phyloP scores from a whole-genome alignment of 441 rosid genomes.

The Populus hybrid region DNA sequence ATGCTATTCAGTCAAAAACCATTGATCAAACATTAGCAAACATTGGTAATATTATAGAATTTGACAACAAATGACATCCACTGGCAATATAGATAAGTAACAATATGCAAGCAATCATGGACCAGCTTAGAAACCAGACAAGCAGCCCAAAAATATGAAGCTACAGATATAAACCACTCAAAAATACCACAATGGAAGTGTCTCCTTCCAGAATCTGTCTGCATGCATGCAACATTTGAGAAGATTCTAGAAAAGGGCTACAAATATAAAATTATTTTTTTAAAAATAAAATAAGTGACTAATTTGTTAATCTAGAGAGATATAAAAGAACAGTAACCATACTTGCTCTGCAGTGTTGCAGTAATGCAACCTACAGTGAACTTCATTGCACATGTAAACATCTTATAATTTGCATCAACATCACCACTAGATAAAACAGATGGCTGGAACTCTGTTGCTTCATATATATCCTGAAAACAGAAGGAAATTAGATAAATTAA shows the following conservation, averaged over 20 bases:
- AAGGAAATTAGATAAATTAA: background rate
- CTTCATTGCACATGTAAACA: constrained; percentile 54
- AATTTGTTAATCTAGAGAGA: constrained; percentile 5
- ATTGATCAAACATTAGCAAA: background rate
- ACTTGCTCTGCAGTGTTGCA: constrained; percentile 55
- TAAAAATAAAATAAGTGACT: background rate
- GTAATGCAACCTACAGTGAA: constrained; percentile 51
- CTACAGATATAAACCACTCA: background rate
- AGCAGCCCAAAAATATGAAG: background rate
- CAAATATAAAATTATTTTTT: background rate
- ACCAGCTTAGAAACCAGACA: background rate
- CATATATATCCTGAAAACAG: constrained; percentile 78
- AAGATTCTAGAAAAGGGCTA: background rate
- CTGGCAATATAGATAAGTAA: background rate
- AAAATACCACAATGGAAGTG: background rate
- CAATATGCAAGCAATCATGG: background rate
- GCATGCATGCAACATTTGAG: background rate
- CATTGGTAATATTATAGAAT: background rate
- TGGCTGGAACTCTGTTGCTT: constrained; percentile 85
- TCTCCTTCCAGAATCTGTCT: background rate
- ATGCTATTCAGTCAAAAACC: background rate
- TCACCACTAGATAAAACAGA: constrained; percentile 37
- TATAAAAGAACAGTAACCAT: constrained; percentile 25
- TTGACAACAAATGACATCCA: background rate
- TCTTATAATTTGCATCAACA: constrained; percentile 43